Conservation (phyloP, 2,329 filamentous ascomycete species). For the Beauveria scarabaeidicola region DNA sequence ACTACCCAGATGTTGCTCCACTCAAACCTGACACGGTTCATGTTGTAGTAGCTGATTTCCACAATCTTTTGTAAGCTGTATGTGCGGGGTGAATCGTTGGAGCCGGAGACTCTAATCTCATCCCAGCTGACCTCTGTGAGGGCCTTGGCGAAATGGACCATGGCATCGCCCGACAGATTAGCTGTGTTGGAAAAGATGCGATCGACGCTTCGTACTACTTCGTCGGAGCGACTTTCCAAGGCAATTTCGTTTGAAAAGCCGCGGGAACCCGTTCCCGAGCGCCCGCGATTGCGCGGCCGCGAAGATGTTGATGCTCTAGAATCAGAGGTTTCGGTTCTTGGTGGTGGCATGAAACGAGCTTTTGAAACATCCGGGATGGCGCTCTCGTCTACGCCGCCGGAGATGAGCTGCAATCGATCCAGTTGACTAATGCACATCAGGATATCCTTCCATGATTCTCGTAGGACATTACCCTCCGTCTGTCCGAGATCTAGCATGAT, state of each 20-base stretch:
- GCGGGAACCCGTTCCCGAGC: conserved; percentile 52
- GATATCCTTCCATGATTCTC: conserved; percentile 90
- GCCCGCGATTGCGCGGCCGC: conserved; percentile 35
- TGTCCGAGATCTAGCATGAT: conserved; percentile 86
- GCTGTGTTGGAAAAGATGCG: conserved; percentile 95
- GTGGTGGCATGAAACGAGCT: conserved; percentile 59
- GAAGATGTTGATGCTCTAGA: conserved; percentile 62
- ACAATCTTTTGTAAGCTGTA: conserved; percentile 98
- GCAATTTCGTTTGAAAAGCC: conserved; percentile 72
- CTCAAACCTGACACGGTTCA: conserved; percentile 95
- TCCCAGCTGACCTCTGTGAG: conserved; percentile 97
- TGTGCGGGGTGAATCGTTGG: conserved; percentile 89
- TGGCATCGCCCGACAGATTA: conserved; percentile 85
- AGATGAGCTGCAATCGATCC: conserved; percentile 89
- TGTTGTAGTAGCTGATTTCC: conserved; percentile 99
- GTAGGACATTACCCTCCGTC: conserved; percentile 82
- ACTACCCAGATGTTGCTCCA: conserved; percentile 98
- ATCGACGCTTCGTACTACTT: conserved; percentile 88
- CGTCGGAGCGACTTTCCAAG: conserved; percentile 82
- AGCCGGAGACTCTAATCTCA: conserved; percentile 94
- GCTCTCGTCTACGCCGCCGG: conserved; percentile 87
- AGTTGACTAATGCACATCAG: conserved; percentile 93
- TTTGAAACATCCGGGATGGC: conserved; percentile 87
- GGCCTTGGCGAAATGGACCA: conserved; percentile 88
- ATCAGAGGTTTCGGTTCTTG: conserved; percentile 44